Conservation (phyloP, 768 basidiomycete species). For the Russula lepida region DNA sequence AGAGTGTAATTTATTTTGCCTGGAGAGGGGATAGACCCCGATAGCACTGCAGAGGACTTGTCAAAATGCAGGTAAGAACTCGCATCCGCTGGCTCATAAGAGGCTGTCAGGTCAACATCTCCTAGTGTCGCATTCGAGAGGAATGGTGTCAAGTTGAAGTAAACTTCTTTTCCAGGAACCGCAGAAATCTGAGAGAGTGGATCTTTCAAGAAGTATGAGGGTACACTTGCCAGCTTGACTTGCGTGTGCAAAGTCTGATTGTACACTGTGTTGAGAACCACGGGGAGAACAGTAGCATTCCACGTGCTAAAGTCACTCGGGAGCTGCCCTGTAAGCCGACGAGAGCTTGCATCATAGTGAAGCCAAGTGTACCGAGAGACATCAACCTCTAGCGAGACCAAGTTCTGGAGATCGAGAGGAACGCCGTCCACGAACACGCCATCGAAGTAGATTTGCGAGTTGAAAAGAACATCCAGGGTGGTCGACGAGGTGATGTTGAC, state of each 20-base stretch:
- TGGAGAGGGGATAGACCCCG: constrained; percentile 42
- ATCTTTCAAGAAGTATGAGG: constrained; percentile 61
- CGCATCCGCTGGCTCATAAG: constrained; percentile 44
- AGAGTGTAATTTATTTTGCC: constrained; percentile 25
- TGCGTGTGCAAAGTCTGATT: constrained; percentile 60
- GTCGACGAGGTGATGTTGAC: constrained; percentile 62
- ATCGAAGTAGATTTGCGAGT: constrained; percentile 49
- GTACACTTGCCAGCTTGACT: constrained; percentile 55
- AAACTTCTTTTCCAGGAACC: constrained; percentile 41
- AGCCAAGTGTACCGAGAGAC: constrained; percentile 52
- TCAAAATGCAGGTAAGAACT: constrained; percentile 49
- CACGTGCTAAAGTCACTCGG: constrained; percentile 34
- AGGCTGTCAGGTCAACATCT: constrained; percentile 46
- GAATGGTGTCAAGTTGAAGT: constrained; percentile 47
- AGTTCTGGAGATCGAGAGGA: constrained; percentile 48
- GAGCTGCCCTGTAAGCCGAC: constrained; percentile 59
- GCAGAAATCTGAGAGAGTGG: constrained; percentile 49
- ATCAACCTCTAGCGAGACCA: constrained; percentile 51
- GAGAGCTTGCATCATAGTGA: constrained; percentile 45
- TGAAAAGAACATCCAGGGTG: constrained; percentile 43
- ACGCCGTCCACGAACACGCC: constrained; percentile 57
- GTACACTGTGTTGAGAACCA: constrained; percentile 52
- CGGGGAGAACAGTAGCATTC: constrained; percentile 40
- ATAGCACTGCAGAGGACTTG: constrained; percentile 34
- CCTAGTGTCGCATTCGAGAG: constrained; percentile 42